Conservation (phyloP, 495 filamentous ascomycete genomes). For the Xylaria venustula region DNA sequence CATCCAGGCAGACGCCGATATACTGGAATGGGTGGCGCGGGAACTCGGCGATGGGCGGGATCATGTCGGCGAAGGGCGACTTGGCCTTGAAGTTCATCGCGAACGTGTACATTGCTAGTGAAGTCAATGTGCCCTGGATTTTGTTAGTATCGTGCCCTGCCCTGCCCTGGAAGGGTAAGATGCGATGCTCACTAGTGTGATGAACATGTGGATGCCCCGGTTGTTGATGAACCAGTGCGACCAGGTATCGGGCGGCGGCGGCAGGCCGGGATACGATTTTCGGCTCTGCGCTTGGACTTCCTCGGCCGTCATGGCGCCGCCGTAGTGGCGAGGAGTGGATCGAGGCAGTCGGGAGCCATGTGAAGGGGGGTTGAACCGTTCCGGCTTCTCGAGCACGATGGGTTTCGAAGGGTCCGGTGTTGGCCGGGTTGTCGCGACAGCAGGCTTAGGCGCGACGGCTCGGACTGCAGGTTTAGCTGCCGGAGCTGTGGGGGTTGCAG, state of each 20-base stretch:
- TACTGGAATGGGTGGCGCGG: constrained; percentile 63
- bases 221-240: constrained; percentile 73
- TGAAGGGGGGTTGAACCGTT: constrained; percentile 81
- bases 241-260: constrained; percentile 71
- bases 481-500: constrained; percentile 1
- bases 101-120: constrained; percentile 66
- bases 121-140: constrained; percentile 65
- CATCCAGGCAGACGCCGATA: constrained; percentile 54
- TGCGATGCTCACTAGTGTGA: constrained; percentile 64
- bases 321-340: constrained; percentile 58
- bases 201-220: constrained; percentile 70
- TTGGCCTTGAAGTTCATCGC: constrained; percentile 65
- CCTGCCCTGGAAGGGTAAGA: background rate
- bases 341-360: constrained; percentile 62
- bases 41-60: constrained; percentile 61
- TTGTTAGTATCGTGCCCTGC: background rate
- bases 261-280: constrained; percentile 77
- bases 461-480: constrained; percentile 2
- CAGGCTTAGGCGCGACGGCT: constrained; percentile 3
- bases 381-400: constrained; percentile 71
- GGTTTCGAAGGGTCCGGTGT: constrained; percentile 44
- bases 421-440: constrained; percentile 5
- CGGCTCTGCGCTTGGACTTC: constrained; percentile 60
- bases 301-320: constrained; percentile 57
- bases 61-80: constrained; percentile 69